Evolutionary conservation across 768 basidiomycete genomes (phyloP), one percentile per base, ranked within the genome.

Genomic region (Rhodotorula diobovata): DNA sequence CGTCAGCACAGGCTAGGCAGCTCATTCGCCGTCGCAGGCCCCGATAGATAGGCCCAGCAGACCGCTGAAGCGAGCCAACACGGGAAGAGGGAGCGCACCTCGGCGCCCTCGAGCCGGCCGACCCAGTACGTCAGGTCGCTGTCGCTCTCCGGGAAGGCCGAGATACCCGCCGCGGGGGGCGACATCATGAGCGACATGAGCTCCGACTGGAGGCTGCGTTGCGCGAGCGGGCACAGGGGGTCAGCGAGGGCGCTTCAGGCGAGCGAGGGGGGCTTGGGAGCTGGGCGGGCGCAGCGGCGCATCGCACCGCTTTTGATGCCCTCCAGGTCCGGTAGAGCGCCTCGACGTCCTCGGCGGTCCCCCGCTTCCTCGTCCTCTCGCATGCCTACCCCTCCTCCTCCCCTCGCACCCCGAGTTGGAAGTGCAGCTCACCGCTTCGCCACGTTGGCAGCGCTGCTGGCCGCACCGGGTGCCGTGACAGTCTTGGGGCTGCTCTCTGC

Each of bases 51-150:
- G 9, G 39, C 39, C 39, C 39, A 12, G 41, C 41, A 43, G 41
- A 43, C 41, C 14, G n/a, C n/a, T n/a, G 41, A 15, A 4, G 28
- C n/a, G 37, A 32, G 21, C n/a, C n/a, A n/a, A n/a, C n/a, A n/a
- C n/a, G n/a, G n/a, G 14, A 15, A 43, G 8, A 15, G 41, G 28
- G 25, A 23, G 6, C 66, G 35, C 28, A 75, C 74, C 59, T 75
- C 74, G 0, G 74, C 68, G 0, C 92, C 92, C 77, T 90, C 90
- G 77, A 94, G 89, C 54, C 90, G 91, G 14, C 91, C 92, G 10
- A 86, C 85, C 92, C 92, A 94, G 78, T 93, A 91, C 72, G 91
- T 91, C 23, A 94, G 82, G 80, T 91, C 92, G 20, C 88, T 86
- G 68, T 94, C 91, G 70, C 86, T 87, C 78, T 89, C 91, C 2